phyloP scores from a whole-genome alignment of 768 basidiomycete species.

The Pisolithus tinctorius region DNA sequence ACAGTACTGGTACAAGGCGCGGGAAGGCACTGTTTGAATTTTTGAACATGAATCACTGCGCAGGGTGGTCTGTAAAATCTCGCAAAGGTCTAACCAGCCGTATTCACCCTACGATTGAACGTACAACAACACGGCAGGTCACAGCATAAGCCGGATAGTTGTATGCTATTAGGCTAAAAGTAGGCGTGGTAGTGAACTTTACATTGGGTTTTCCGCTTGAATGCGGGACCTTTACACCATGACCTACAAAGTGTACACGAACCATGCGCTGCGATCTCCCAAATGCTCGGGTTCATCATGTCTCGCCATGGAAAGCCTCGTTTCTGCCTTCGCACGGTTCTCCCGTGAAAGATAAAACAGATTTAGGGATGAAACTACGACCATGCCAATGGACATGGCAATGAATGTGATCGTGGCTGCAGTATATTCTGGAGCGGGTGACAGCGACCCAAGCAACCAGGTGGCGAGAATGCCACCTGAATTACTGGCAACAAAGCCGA shows the following conservation, averaged over 20 bases:
- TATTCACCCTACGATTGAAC: too few relatives aligned
- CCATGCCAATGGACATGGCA: conserved; percentile 34
- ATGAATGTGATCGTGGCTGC: conserved; percentile 36
- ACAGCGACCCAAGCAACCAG: conserved; percentile 50
- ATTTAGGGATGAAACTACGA: conserved; percentile 31
- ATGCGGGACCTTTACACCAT: not conserved
- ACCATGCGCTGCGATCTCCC: conserved; percentile 51
- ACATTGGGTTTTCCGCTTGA: not conserved
- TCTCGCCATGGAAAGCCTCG: conserved; percentile 24
- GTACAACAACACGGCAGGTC: too few relatives aligned
- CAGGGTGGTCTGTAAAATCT: too few relatives aligned
- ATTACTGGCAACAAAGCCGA: conserved; percentile 53
- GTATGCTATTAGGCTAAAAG: too few relatives aligned
- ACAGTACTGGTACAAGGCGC: too few relatives aligned
- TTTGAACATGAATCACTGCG: too few relatives aligned
- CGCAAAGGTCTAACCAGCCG: not conserved
- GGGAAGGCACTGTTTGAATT: too few relatives aligned
- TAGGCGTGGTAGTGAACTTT: too few relatives aligned
- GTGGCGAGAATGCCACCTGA: conserved; percentile 55
- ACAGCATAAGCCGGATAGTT: too few relatives aligned
- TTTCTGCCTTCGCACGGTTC: conserved; percentile 40
- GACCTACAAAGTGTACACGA: conserved; percentile 39
- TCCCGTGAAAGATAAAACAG: conserved; percentile 33
- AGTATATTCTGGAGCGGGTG: conserved; percentile 42
- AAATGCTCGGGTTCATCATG: conserved; percentile 35